phyloP scores from a whole-genome alignment of 768 basidiomycete species.

The Nevesoporus exiguus region DNA sequence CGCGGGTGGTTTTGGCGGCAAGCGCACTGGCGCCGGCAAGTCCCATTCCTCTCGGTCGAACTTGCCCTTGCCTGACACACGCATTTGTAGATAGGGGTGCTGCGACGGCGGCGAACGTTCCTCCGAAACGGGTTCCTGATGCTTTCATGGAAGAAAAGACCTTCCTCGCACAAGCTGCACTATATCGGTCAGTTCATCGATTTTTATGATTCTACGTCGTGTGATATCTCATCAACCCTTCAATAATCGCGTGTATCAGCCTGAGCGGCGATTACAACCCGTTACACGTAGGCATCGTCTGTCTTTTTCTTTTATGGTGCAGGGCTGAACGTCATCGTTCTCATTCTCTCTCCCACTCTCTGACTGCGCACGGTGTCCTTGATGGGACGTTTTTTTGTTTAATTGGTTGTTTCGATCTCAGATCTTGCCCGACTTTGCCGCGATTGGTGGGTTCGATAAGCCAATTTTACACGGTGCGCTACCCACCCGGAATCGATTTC shows the following conservation, averaged over 20 bases:
- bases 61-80: not conserved
- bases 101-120: constrained; percentile 75
- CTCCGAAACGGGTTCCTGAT: constrained; percentile 83
- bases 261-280: constrained; percentile 92
- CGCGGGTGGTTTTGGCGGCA: constrained; percentile 94
- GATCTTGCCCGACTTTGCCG: constrained; percentile 92
- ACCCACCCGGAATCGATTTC: not conserved
- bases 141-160: constrained; percentile 89
- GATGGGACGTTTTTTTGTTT: not conserved
- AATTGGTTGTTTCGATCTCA: constrained; percentile 27
- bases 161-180: constrained; percentile 71
- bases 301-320: not conserved
- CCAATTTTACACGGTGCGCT: constrained; percentile 72
- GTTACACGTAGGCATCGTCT: constrained; percentile 59
- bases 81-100: constrained; percentile 73
- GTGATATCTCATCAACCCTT: constrained; percentile 1
- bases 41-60: constrained; percentile 4
- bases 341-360: not conserved
- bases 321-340: constrained; percentile 1
- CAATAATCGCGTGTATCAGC: constrained; percentile 35
- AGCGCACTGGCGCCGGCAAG: constrained; percentile 75
- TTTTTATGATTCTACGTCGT: not conserved
- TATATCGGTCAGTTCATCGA: constrained; percentile 70
- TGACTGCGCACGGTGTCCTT: not conserved
- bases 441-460: constrained; percentile 90